Conservation (phyloP, 2,329 filamentous ascomycete species). For the Nemania bipapillata region DNA sequence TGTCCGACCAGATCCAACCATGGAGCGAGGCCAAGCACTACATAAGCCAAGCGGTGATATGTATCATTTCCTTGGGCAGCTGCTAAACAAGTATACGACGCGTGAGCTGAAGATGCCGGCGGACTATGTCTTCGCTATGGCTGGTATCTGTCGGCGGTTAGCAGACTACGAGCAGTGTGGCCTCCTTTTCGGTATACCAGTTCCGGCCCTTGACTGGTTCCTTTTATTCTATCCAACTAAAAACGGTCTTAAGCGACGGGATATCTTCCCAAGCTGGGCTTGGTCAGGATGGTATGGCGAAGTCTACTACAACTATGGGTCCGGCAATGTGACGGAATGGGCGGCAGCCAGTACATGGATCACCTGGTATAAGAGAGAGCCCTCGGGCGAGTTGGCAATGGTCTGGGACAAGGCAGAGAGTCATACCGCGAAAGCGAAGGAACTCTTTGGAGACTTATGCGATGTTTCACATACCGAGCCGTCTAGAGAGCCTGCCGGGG, state of each 20-base stretch:
- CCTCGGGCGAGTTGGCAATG: conserved; percentile 21
- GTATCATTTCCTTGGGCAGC: conserved; percentile 39
- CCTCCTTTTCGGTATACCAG: conserved; percentile 40
- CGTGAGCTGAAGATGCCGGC: conserved; percentile 35
- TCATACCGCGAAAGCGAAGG: conserved; percentile 22
- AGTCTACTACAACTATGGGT: conserved; percentile 37
- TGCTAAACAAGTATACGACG: conserved; percentile 40
- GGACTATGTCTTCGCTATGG: conserved; percentile 40
- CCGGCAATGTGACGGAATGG: conserved; percentile 39
- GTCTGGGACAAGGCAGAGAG: conserved; percentile 23
- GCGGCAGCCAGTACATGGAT: conserved; percentile 38
- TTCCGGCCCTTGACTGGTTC: conserved; percentile 40
- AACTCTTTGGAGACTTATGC: conserved; percentile 34
- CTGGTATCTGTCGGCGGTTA: conserved; percentile 38
- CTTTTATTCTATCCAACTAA: conserved; percentile 38
- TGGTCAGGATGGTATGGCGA: conserved; percentile 41
- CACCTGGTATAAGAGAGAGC: conserved; percentile 37
- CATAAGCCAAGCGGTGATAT: conserved; percentile 39
- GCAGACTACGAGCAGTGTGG: conserved; percentile 37
- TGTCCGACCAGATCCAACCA: conserved; percentile 31
- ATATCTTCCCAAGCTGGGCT: conserved; percentile 40
- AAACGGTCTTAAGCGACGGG: conserved; percentile 33
- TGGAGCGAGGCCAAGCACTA: conserved; percentile 33
- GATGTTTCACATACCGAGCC: conserved; percentile 31
- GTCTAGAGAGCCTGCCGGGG: conserved; percentile 2